Evolutionary conservation across 495 filamentous ascomycete genomes (phyloP), one percentile per base, ranked within the genome.

Genomic region (Trichoderma reesei): DNA sequence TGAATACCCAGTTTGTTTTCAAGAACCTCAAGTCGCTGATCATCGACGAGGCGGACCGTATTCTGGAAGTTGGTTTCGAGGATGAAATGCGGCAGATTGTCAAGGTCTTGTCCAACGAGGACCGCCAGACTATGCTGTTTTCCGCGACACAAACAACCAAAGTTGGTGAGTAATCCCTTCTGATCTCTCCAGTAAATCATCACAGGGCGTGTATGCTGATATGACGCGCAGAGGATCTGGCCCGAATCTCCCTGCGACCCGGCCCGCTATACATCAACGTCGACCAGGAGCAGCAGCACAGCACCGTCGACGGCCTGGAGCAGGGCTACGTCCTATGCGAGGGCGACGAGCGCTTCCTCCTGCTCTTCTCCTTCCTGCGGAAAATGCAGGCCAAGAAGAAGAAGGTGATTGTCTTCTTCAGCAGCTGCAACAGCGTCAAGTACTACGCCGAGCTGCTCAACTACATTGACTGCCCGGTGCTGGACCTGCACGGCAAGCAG

Each of bases 131-230:
- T 0, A 92, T 95, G 86, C 85, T 98, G 11, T 98, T 98, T 81
- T 96, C 91, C 31, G 94, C 94, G 10, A 98, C 94, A 0, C 94
- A 98, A 72, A 98, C 95, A 3, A 98, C 95, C 60, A 98, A 98
- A 74, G 95, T 98, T 66, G 59, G 59, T 61, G 39, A 61, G 59
- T 38, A 20, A 13, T 41, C 20, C 20, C 33, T 9, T 11, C 59
- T 5, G 36, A n/a, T 9, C 10, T 20, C 26, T 26, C 26, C 26
- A 26, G 26, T 26, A 26, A 26, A 26, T 26, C 26, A 26, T 26
- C 26, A 26, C 26, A 26, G 0, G 9, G 0, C 20, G 11, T 56
- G 31, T 10, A 10, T 34, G 9, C 36, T 41, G 34, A 9, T 41
- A n/a, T 41, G 39, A 39, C 41, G 59, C 20, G 33, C 36, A 61